Evolutionary conservation across 1,139 yeast species (phyloP).

Genomic region (Protomyces lactucae-debilis): DNA sequence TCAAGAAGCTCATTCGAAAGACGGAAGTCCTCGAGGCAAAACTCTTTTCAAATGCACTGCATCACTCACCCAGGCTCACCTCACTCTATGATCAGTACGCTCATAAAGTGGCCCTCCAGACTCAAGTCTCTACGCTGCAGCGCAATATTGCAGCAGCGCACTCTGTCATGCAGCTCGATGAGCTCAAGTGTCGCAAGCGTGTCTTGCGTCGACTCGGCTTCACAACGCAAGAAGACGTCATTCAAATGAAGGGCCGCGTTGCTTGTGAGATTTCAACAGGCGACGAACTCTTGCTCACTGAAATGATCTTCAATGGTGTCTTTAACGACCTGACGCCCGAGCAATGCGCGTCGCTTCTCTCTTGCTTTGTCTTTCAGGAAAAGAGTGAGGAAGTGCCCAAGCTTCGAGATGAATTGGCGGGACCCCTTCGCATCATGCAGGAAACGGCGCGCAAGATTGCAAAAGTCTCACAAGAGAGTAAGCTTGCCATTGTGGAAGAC

Average conservation of each 20-base stretch:
- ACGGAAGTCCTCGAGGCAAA: slow-evolving; percentile 76
- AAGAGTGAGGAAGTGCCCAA: slow-evolving; percentile 76
- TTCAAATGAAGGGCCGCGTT: slow-evolving; percentile 89
- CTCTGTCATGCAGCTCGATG: slow-evolving; percentile 89
- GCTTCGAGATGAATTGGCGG: slow-evolving; percentile 78
- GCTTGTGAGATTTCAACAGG: slow-evolving; percentile 97
- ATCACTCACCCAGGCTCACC: slow-evolving; percentile 57
- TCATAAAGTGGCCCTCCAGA: slow-evolving; percentile 57
- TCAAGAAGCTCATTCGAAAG: slow-evolving; percentile 59
- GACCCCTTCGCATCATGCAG: slow-evolving; percentile 78
- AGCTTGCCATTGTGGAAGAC: slow-evolving; percentile 80
- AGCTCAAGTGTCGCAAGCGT: slow-evolving; percentile 83
- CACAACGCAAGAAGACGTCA: slow-evolving; percentile 67
- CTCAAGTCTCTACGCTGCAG: slow-evolving; percentile 57
- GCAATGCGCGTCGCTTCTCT: slow-evolving; percentile 84
- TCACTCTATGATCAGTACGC: slow-evolving; percentile 60
- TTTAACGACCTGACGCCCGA: slow-evolving; percentile 82
- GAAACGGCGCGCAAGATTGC: slow-evolving; percentile 90
- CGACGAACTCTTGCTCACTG: slow-evolving; percentile 82
- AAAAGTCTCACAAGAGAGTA: slow-evolving; percentile 79
- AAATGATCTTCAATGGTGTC: slow-evolving; percentile 88
- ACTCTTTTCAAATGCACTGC: slow-evolving; percentile 63
- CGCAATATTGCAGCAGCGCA: slow-evolving; percentile 74
- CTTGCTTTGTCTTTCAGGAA: slow-evolving; percentile 96
- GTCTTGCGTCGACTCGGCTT: slow-evolving; percentile 83